A percentile compares a stretch with the other conserved stretches of the same genome.
Conservation (phyloP, 306 rosid genomes). For the Fagus sylvatica region DNA sequence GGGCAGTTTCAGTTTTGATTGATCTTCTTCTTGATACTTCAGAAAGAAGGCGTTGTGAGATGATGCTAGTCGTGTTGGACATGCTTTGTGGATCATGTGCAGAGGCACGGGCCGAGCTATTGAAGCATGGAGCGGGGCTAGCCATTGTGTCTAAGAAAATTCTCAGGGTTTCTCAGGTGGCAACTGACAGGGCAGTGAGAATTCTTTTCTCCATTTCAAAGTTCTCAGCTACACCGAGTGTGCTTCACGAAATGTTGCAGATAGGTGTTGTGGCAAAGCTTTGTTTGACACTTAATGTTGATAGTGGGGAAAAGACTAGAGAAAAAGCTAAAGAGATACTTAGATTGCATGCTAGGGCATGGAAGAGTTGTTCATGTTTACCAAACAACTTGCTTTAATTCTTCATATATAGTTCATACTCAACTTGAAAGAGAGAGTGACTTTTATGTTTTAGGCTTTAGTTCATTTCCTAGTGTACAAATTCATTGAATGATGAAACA, state of each 20-base stretch:
- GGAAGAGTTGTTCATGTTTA: conserved; percentile 66
- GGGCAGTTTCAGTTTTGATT: conserved; percentile 49
- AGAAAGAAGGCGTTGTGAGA: conserved; percentile 54
- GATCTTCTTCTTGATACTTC: conserved; percentile 56
- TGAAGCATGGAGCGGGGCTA: conserved; percentile 68
- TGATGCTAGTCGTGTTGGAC: conserved; percentile 60
- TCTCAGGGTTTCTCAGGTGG: conserved; percentile 66
- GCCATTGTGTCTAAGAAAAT: conserved; percentile 77
- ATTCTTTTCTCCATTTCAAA: conserved; percentile 48
- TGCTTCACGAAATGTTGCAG: conserved; percentile 69
- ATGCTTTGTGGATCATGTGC: conserved; percentile 63
- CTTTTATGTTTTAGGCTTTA: not conserved
- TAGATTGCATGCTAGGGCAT: conserved; percentile 54
- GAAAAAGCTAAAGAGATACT: conserved; percentile 76
- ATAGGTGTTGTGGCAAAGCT: conserved; percentile 76
- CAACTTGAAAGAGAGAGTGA: conserved; percentile 11
- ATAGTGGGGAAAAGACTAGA: conserved; percentile 66
- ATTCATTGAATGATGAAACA: conserved; percentile 21
- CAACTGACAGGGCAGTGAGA: conserved; percentile 70
- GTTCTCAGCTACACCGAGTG: conserved; percentile 45
- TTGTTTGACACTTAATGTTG: conserved; percentile 66
- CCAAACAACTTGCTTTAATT: conserved; percentile 46
- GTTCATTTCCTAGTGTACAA: not conserved
- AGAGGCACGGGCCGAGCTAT: conserved; percentile 68
- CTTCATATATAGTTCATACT: conserved; percentile 53